These are phyloP conservation scores for Coprinopsis marcescibilis DNA, from an alignment of 768 basidiomycete species.

Conservation along the genomic window DNA sequence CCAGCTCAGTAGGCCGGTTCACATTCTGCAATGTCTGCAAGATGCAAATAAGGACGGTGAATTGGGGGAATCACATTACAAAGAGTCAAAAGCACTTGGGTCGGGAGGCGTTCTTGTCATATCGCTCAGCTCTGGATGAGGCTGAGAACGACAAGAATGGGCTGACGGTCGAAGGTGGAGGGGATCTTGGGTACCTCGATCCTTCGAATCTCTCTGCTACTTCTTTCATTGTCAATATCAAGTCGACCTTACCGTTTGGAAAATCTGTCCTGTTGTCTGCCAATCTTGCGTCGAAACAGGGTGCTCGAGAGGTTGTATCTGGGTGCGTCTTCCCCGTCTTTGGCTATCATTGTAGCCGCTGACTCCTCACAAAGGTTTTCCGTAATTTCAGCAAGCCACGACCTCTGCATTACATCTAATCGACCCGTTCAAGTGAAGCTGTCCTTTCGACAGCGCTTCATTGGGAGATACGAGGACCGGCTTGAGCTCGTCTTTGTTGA, in stretches of 20 bases:
- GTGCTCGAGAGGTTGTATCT: slow-evolving; percentile 13
- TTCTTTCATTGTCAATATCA: slow-evolving; percentile 16
- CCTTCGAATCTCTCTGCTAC: slow-evolving; percentile 21
- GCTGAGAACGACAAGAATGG: slow-evolving; percentile 53
- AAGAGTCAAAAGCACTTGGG: slow-evolving; percentile 25
- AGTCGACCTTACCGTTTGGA: slow-evolving; percentile 25
- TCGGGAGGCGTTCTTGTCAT: slow-evolving; percentile 32
- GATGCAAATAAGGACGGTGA: slow-evolving; percentile 12
- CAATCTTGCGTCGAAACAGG: slow-evolving; percentile 27
- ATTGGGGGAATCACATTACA: slow-evolving; percentile 31
- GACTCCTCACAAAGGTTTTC: slow-evolving; percentile 14
- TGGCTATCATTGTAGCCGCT: background rate
- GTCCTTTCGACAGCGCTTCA: slow-evolving; percentile 26
- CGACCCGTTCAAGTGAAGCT: slow-evolving; percentile 25
- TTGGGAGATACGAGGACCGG: slow-evolving; percentile 49
- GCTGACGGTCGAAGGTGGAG: slow-evolving; percentile 33
- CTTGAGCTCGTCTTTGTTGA: slow-evolving; percentile 51
- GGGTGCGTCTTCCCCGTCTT: slow-evolving; percentile 17
- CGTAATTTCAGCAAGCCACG: slow-evolving; percentile 13
- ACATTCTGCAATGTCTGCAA: slow-evolving; percentile 27
- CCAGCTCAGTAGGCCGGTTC: slow-evolving; percentile 10
- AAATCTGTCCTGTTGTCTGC: slow-evolving; percentile 22
- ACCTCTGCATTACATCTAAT: slow-evolving; percentile 18
- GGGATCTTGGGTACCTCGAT: slow-evolving; percentile 52
- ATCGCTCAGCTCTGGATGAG: slow-evolving; percentile 40